Evolutionary conservation across 2,329 filamentous ascomycete species (phyloP).

Genomic region (Aspergillus fumigatus): DNA sequence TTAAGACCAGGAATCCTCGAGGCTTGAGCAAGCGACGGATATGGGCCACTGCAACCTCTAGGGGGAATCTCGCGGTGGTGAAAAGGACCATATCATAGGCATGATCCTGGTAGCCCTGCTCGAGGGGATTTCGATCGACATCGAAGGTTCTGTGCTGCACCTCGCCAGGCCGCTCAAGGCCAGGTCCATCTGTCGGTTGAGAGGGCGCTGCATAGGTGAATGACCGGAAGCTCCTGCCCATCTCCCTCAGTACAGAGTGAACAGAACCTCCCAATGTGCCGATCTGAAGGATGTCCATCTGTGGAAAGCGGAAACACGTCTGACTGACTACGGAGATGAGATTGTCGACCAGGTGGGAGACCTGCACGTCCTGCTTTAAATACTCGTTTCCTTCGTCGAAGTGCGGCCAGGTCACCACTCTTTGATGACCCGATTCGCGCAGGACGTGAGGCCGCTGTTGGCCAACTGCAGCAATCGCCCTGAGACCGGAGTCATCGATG

Average conservation of each 20-base stretch:
- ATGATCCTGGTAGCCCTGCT: conserved; percentile 31
- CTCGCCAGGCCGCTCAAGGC: conserved; percentile 16
- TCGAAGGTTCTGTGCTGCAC: conserved; percentile 22
- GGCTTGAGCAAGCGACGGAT: conserved; percentile 16
- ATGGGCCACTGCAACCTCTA: conserved; percentile 27
- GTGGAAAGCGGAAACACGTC: conserved; percentile 26
- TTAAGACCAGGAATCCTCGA: conserved; percentile 2
- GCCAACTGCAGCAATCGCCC: no score
- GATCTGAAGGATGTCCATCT: conserved; percentile 33
- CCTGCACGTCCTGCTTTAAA: neutral
- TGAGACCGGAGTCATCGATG: no score
- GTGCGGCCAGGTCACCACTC: neutral
- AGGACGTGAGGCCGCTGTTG: no score
- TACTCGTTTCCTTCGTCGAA: conserved; percentile 1
- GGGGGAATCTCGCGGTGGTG: conserved; percentile 29
- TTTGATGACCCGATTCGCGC: neutral
- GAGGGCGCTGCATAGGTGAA: conserved; percentile 46
- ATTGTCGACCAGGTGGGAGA: neutral
- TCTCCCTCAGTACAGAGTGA: conserved; percentile 28
- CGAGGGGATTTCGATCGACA: conserved; percentile 22
- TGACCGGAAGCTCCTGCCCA: conserved; percentile 24
- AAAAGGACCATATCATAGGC: conserved; percentile 34
- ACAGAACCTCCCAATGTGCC: conserved; percentile 38
- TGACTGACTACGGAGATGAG: neutral
- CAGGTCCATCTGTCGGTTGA: conserved; percentile 38